Conservation (phyloP, 2,329 filamentous ascomycete species). For the Lecanicillium sp. region DNA sequence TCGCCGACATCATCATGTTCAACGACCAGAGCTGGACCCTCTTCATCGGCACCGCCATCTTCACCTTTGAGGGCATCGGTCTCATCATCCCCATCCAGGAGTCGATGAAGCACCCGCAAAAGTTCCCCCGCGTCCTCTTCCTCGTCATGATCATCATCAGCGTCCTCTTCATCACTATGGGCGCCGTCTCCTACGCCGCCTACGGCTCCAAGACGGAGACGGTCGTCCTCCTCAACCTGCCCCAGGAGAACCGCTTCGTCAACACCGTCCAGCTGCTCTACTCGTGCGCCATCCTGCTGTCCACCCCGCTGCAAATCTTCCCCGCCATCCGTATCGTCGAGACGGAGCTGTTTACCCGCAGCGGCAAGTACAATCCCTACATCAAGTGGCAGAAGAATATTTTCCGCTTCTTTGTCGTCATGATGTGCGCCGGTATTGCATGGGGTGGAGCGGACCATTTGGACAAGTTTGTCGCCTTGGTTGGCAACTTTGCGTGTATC, state of each 20-base stretch:
- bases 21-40: conserved; percentile 90
- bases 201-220: conserved; percentile 95
- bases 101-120: conserved; percentile 84
- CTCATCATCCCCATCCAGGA: conserved; percentile 97
- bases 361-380: conserved; percentile 94
- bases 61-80: conserved; percentile 96
- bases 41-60: conserved; percentile 97
- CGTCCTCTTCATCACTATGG: conserved; percentile 81
- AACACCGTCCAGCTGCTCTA: conserved; percentile 96
- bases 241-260: conserved; percentile 90
- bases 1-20: conserved; percentile 84
- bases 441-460: conserved; percentile 90
- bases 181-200: conserved; percentile 88
- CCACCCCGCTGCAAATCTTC: conserved; percentile 93
- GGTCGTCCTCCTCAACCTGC: conserved; percentile 90
- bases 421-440: conserved; percentile 76
- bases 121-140: conserved; percentile 83
- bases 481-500: conserved; percentile 96
- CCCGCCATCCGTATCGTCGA: conserved; percentile 95
- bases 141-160: conserved; percentile 95
- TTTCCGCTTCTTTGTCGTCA: conserved; percentile 89
- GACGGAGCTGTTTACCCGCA: conserved; percentile 86
- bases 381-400: conserved; percentile 99
- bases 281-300: conserved; percentile 93
- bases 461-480: conserved; percentile 94